phyloP scores from a whole-genome alignment of 1,284 basidiomycete genomes.

The Coniophora puteana region DNA sequence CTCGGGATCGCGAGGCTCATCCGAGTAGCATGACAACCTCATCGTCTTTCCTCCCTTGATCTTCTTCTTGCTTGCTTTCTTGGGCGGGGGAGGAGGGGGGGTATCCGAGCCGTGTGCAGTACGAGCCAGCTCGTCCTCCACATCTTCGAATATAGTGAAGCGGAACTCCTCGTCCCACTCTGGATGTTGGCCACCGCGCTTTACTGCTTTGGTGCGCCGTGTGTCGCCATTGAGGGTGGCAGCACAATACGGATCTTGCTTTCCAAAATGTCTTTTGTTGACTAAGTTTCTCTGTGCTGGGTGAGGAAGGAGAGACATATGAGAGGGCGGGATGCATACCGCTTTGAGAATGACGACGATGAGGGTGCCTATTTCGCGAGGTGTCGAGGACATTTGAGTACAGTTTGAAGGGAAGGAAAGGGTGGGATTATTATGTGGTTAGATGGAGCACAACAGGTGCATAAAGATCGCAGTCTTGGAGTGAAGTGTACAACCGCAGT shows the following conservation, averaged over 20 bases:
- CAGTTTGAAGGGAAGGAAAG: constrained; percentile 1
- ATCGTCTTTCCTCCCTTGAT: constrained; percentile 77
- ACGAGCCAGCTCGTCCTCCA: constrained; percentile 58
- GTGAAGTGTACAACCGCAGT: too few species aligned
- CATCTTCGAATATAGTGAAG: constrained; percentile 86
- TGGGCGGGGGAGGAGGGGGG: constrained; percentile 62
- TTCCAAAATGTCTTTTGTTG: constrained; percentile 93
- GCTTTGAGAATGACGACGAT: constrained; percentile 95
- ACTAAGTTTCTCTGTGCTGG: constrained; percentile 78
- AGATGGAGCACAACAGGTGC: too few species aligned
- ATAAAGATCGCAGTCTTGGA: too few species aligned
- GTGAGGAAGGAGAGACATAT: constrained; percentile 15
- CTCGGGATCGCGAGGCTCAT: constrained; percentile 93
- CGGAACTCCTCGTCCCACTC: constrained; percentile 99
- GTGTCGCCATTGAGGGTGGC: constrained; percentile 79
- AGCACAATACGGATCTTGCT: constrained; percentile 95
- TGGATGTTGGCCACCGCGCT: constrained; percentile 95
- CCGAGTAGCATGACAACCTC: constrained; percentile 87
- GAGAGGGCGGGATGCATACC: constrained; percentile 50
- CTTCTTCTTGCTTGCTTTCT: constrained; percentile 44
- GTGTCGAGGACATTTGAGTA: constrained; percentile 47
- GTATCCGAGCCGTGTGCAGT: constrained; percentile 46
- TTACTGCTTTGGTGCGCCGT: constrained; percentile 85
- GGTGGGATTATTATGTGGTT: too few species aligned
- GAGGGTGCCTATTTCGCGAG: constrained; percentile 87